Percentiles rank a stretch among this genome's conserved stretches.
Evolutionary conservation across 2,329 filamentous ascomycete genomes (phyloP).

Genomic region (Arthroderma uncinatum): DNA sequence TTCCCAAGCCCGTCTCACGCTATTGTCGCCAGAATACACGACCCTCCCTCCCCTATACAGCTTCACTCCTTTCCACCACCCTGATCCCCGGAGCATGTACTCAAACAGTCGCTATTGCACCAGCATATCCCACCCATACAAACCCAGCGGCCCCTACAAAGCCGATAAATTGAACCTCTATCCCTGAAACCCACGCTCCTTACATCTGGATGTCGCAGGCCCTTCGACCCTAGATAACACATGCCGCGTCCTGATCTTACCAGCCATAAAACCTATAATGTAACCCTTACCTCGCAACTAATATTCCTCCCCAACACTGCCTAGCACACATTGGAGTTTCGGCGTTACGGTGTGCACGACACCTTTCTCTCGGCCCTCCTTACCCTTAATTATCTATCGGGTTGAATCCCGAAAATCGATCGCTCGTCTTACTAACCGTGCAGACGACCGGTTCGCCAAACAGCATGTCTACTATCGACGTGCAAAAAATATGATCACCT

Average conservation of each 20-base stretch:
- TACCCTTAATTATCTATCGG: neutral
- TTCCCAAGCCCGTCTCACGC: neutral
- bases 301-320: neutral
- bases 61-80: neutral
- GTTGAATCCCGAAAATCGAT: neutral
- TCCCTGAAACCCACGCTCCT: neutral
- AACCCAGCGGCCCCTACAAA: neutral
- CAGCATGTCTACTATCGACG: neutral
- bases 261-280: neutral
- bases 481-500: neutral
- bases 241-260: neutral
- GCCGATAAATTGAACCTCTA: neutral
- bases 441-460: neutral
- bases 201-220: neutral
- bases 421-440: neutral
- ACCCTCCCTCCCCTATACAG: neutral
- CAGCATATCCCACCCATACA: neutral
- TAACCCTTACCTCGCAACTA: neutral
- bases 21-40: neutral
- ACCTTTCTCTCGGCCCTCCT: neutral
- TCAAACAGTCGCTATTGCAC: neutral
- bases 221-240: neutral
- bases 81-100: neutral
- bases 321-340: neutral
- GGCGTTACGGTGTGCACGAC: neutral